A percentile compares a stretch with the other conserved stretches of the same genome.
phyloP scores from a whole-genome alignment of 176 grass and related monocot genomes.

The Areca catechu region DNA sequence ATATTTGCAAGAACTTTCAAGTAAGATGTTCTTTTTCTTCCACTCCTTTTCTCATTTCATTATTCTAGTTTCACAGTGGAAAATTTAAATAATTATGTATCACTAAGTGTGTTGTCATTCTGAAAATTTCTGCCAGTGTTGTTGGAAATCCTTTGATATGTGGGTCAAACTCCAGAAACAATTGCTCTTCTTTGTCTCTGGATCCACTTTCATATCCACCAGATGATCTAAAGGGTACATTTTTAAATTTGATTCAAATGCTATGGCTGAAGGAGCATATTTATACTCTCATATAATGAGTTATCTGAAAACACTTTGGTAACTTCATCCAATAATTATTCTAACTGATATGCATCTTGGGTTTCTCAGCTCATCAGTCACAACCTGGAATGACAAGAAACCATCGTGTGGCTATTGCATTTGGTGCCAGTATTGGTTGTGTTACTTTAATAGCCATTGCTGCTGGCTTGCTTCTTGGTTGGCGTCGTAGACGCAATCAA shows the following conservation, averaged over 20 bases:
- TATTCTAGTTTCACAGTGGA: background rate
- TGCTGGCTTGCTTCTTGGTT: constrained; percentile 22
- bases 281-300: background rate
- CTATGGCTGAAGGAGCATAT: background rate
- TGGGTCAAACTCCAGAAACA: constrained; percentile 43
- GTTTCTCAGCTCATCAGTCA: constrained; percentile 50
- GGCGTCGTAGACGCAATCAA: constrained; percentile 35
- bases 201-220: constrained; percentile 78
- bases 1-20: constrained; percentile 44
- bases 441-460: constrained; percentile 13
- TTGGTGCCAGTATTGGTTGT: constrained; percentile 6
- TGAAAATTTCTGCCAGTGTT: constrained; percentile 42
- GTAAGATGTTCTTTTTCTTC: constrained; percentile 28
- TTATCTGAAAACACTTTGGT: no score
- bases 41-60: background rate
- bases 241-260: background rate
- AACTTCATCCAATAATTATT: background rate
- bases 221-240: constrained; percentile 6
- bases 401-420: constrained; percentile 33
- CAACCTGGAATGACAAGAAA: constrained; percentile 42
- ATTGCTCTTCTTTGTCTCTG: constrained; percentile 64
- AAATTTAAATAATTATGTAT: no score
- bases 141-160: constrained; percentile 76
- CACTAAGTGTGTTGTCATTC: background rate
- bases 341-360: constrained; percentile 13